Base-by-base conservation (phyloP, 345 rosid species). In the Gossypium mustelinum region DNA sequence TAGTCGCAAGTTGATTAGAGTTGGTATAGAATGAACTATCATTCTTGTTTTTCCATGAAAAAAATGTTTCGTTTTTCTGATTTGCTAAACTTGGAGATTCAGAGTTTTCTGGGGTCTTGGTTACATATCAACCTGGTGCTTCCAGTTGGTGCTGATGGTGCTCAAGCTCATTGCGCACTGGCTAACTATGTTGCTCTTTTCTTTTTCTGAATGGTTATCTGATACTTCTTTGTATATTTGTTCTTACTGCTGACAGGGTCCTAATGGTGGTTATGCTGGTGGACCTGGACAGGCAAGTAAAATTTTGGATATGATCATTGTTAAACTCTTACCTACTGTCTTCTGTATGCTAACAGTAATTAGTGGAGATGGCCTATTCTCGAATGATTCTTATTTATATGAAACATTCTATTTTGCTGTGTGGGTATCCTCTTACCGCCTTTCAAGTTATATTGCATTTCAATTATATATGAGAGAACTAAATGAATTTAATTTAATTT, bases 251-350 rank as follows among this genome's bases (percentile, higher is more conserved):
- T 34, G 74, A 60, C 87, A 95, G 98, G 97, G 86, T 43, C 90
- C 92, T 25, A 75, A 86, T 82, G 98, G 99, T 75, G 99, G 99
- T 76, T 95, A 87, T 74, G 92, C 92, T 78, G 99, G 99, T 27
- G 99, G 99, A 77, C 99, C 99, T 83, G 94, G 96, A 76, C 99
- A 95, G 97, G 99, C 87, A 86, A 83, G 95, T 87, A 59, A 34
- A 25, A 68, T 75, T 41, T 20, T 54, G 17, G n/a, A 75, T 66
- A 55, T 54, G 48, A 61, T 70, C 73, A 27, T 70, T 70, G 60
- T 70, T 50, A 16, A 50, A 14, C 12, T 29, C 54, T 69, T 6
- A 12, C 17, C 51, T 18, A 16, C 17, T 9, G 11, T 17, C 13
- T 58, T 66, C 25, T 59, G 62, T 62, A 66, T 68, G 59, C 72